These are phyloP conservation scores for Nakazawaea molendinolei DNA, from an alignment of 805 yeast species.

Conservation along the genomic window DNA sequence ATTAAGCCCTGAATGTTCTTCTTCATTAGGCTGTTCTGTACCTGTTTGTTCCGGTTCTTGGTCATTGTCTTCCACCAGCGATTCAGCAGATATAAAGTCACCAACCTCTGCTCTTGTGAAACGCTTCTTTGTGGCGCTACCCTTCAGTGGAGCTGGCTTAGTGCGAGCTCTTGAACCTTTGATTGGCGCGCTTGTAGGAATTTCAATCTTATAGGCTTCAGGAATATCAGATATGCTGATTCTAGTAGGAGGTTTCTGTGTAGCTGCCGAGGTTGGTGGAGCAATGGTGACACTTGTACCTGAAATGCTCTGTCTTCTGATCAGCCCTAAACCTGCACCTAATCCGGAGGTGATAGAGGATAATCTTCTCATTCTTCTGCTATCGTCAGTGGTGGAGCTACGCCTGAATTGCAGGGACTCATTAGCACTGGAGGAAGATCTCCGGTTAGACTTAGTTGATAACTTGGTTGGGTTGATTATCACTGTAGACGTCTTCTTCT, in stretches of 20 bases:
- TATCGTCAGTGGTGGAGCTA: constrained; percentile 9
- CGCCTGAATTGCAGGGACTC: not conserved
- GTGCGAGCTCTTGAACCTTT: too few relatives aligned
- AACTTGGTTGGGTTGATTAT: constrained; percentile 4
- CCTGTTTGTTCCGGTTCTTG: not conserved
- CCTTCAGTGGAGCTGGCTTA: too few relatives aligned
- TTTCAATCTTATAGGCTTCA: constrained; percentile 10
- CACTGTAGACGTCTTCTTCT: constrained; percentile 7
- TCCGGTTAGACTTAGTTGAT: not conserved
- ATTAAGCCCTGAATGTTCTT: constrained; percentile 7
- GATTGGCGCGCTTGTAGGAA: constrained; percentile 8
- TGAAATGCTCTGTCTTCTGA: constrained; percentile 11
- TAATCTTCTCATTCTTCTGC: constrained; percentile 13
- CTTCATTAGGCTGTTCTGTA: constrained; percentile 8
- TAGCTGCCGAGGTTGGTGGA: not conserved
- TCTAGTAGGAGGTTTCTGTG: constrained; percentile 13
- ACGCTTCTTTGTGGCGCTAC: too few relatives aligned
- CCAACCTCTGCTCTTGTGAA: too few relatives aligned
- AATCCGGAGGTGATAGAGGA: constrained; percentile 15
- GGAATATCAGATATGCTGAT: constrained; percentile 8
- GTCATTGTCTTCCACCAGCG: too few relatives aligned
- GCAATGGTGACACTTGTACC: too few relatives aligned
- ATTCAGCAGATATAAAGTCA: too few relatives aligned
- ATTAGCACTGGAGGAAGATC: not conserved
- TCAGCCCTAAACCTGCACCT: constrained; percentile 8